Percentiles rank a stretch among this genome's conserved stretches.
These are phyloP conservation scores for Emericellopsis atlantica DNA, from an alignment of 2,329 filamentous ascomycete genomes.

Conservation along the genomic window DNA sequence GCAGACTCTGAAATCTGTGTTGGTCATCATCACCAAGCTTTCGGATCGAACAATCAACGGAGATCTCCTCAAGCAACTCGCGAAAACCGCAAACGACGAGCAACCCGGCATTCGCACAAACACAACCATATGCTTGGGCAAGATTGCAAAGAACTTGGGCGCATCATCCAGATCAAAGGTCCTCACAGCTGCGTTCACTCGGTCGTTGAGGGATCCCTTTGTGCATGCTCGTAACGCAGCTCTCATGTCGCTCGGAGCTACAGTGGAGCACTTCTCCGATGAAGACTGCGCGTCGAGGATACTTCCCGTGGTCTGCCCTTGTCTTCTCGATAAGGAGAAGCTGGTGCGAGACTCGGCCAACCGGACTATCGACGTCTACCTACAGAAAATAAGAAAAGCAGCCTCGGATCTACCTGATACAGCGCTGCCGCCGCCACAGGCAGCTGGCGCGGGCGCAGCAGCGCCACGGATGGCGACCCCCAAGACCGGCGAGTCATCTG, in stretches of 20 bases:
- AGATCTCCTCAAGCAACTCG: constrained; percentile 78
- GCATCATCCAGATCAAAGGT: constrained; percentile 74
- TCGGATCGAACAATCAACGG: constrained; percentile 91
- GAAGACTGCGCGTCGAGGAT: constrained; percentile 81
- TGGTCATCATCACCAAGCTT: constrained; percentile 77
- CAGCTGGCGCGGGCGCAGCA: constrained; percentile 28
- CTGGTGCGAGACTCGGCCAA: constrained; percentile 82
- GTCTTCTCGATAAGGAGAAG: constrained; percentile 90
- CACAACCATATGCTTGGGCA: constrained; percentile 93
- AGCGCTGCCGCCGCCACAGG: constrained; percentile 51
- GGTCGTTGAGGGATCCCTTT: constrained; percentile 85
- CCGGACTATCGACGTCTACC: constrained; percentile 78
- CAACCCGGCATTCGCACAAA: constrained; percentile 96
- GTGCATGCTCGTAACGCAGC: constrained; percentile 87
- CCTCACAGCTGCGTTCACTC: constrained; percentile 80
- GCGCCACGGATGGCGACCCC: constrained; percentile 71
- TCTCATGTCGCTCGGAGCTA: constrained; percentile 74
- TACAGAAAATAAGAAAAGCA: constrained; percentile 72
- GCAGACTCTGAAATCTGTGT: constrained; percentile 88
- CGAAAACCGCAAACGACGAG: constrained; percentile 94
- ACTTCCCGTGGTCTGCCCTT: constrained; percentile 71
- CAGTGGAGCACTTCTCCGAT: constrained; percentile 73
- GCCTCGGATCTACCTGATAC: constrained; percentile 69
- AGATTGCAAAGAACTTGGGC: constrained; percentile 84
- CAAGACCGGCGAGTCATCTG: constrained; percentile 33